These are phyloP conservation scores for Nannizzia gypsea DNA, from an alignment of 2,329 filamentous ascomycete genomes.

Conservation along the genomic window DNA sequence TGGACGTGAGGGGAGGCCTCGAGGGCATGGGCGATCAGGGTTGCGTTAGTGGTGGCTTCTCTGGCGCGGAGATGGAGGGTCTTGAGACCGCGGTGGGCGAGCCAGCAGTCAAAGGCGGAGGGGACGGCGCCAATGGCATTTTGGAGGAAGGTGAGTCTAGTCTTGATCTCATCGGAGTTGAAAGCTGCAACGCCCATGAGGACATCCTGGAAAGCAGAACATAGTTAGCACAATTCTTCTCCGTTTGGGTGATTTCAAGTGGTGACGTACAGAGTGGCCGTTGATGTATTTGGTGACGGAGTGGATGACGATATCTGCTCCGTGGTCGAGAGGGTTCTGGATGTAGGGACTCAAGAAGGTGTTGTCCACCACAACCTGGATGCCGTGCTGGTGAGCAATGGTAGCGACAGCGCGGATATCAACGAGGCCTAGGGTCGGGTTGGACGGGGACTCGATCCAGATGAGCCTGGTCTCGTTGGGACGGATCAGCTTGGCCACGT, in stretches of 20 bases:
- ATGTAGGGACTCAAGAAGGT: conserved; percentile 95
- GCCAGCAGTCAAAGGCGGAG: conserved; percentile 93
- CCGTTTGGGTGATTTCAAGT: background rate
- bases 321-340: conserved; percentile 89
- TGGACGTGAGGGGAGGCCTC: conserved; percentile 71
- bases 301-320: conserved; percentile 93
- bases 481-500: conserved; percentile 73
- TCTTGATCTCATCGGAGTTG: conserved; percentile 69
- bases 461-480: conserved; percentile 74
- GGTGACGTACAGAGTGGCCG: conserved; percentile 54
- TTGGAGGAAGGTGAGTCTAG: conserved; percentile 77
- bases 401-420: conserved; percentile 80
- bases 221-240: background rate
- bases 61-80: conserved; percentile 86
- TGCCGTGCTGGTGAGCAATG: conserved; percentile 73
- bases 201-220: conserved; percentile 50
- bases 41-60: conserved; percentile 73
- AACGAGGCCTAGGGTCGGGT: conserved; percentile 84
- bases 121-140: conserved; percentile 96
- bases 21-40: conserved; percentile 61
- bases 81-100: conserved; percentile 92
- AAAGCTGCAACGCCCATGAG: conserved; percentile 96
- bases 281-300: conserved; percentile 99
- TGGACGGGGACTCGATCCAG: conserved; percentile 94
- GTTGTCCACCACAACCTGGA: conserved; percentile 97